Evolutionary conservation across 169 alveolate species (phyloP).

Genomic region (Plasmodium blacklocki): DNA sequence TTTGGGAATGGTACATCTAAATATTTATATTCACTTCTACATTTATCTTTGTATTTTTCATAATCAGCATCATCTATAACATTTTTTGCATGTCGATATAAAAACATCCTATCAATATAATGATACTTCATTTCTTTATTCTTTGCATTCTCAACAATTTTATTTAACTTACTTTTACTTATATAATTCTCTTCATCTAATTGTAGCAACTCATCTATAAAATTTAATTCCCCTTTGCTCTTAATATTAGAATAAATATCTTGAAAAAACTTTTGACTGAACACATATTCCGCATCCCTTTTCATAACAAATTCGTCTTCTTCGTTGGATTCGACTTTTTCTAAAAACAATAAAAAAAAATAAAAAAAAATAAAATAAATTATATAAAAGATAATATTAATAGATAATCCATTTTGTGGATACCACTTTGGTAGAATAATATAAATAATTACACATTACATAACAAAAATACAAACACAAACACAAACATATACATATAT

Average conservation of each 20-base stretch:
- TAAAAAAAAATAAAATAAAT: too few relatives aligned
- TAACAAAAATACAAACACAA: too few relatives aligned
- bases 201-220: conserved; percentile 42
- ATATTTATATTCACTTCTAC: conserved; percentile 38
- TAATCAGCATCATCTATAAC: conserved; percentile 60
- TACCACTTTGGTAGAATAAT: too few relatives aligned
- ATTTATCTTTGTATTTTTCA: conserved; percentile 39
- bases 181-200: conserved; percentile 46
- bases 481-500: not conserved
- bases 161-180: conserved; percentile 50
- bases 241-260: conserved; percentile 52
- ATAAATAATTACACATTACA: too few relatives aligned
- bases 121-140: conserved; percentile 67
- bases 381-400: too few relatives aligned
- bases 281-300: conserved; percentile 60
- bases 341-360: not conserved
- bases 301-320: conserved; percentile 41
- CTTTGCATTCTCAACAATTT: conserved; percentile 62
- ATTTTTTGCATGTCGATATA: conserved; percentile 70
- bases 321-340: conserved; percentile 39
- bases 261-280: conserved; percentile 36
- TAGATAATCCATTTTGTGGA: too few relatives aligned
- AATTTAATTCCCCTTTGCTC: conserved; percentile 64
- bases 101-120: conserved; percentile 65
- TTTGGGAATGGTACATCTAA: conserved; percentile 69